Conservation (phyloP, 176 grass and related monocot species). For the Cenchrus americanus region DNA sequence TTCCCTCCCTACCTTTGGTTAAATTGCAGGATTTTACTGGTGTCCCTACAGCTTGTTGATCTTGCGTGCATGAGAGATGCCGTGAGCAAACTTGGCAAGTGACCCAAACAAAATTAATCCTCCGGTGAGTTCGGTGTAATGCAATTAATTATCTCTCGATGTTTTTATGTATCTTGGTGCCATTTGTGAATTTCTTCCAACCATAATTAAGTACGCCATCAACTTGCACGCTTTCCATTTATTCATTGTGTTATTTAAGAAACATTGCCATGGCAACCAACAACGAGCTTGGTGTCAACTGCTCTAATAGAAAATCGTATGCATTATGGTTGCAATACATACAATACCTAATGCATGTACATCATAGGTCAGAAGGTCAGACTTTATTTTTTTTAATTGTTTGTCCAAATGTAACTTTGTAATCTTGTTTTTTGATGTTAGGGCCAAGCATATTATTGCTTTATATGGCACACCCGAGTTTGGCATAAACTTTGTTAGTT, state of each 20-base stretch:
- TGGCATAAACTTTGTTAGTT: background rate
- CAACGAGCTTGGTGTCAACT: background rate
- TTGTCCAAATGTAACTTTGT: background rate
- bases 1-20: slow-evolving; percentile 25
- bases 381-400: background rate
- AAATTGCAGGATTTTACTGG: slow-evolving; percentile 89
- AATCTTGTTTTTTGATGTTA: background rate
- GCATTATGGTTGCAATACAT: background rate
- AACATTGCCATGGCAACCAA: background rate
- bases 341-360: background rate
- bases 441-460: background rate
- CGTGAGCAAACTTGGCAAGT: slow-evolving; percentile 80
- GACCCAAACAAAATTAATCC: slow-evolving; percentile 96
- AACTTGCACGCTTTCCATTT: background rate
- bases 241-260: slow-evolving; percentile 5
- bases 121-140: slow-evolving; percentile 64
- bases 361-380: background rate
- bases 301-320: background rate
- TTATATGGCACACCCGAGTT: background rate
- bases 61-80: slow-evolving; percentile 99
- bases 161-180: slow-evolving; percentile 6
- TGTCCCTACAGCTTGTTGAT: slow-evolving; percentile 92
- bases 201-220: slow-evolving; percentile 5
- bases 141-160: background rate
- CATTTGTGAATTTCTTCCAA: background rate